phyloP scores from a whole-genome alignment of 176 grass and related monocot genomes.

The Themeda triandra region DNA sequence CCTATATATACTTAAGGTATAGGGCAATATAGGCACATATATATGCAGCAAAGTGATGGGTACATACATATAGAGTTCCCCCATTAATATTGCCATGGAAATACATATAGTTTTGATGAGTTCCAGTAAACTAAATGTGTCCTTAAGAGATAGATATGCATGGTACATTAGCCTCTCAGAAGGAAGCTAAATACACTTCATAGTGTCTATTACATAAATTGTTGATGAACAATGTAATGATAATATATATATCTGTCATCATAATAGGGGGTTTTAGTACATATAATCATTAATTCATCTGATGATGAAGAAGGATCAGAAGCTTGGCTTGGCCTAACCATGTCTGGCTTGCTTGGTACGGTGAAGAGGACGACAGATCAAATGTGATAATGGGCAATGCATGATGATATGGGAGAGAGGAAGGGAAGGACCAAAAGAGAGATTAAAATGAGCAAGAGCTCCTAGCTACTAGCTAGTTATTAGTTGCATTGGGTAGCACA shows the following conservation, averaged over 20 bases:
- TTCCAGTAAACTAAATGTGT: not conserved
- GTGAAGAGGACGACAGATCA: not conserved
- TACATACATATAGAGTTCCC: not conserved
- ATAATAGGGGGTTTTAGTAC: not conserved
- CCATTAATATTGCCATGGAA: not conserved
- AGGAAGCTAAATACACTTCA: conserved; percentile 14
- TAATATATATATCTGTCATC: not conserved
- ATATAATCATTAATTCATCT: not conserved
- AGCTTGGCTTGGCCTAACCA: not conserved
- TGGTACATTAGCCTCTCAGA: conserved; percentile 15
- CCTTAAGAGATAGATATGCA: not conserved
- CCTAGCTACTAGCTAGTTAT: not conserved
- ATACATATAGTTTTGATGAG: not conserved
- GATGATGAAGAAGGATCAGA: not conserved
- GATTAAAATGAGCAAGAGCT: not conserved
- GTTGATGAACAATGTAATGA: not conserved
- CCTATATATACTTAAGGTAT: too few relatives aligned
- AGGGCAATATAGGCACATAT: not conserved
- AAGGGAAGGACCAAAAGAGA: not conserved
- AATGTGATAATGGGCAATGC: not conserved
- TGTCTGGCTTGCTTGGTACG: conserved; percentile 17
- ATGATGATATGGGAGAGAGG: not conserved
- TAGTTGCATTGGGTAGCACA: not conserved
- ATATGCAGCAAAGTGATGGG: not conserved
- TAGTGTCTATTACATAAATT: conserved; percentile 15